phyloP scores from a whole-genome alignment of 345 rosid genomes.

The Salix suchowensis region DNA sequence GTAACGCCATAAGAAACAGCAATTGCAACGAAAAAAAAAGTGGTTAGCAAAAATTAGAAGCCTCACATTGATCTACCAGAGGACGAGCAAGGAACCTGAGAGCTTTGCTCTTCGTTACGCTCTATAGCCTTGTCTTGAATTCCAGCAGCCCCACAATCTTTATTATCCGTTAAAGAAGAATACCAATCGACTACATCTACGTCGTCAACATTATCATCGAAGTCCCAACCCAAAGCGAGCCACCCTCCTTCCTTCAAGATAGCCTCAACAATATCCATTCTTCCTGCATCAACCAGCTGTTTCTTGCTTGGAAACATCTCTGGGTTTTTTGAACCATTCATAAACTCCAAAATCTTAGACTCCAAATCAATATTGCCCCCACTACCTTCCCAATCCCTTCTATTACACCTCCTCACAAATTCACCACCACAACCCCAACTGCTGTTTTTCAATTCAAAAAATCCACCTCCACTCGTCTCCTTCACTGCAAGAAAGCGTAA shows the following conservation, averaged over 20 bases:
- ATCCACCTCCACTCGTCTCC: constrained; percentile 31
- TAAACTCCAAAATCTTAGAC: constrained; percentile 76
- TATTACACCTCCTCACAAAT: constrained; percentile 42
- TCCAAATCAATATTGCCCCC: constrained; percentile 56
- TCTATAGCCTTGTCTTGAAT: constrained; percentile 18
- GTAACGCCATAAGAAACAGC: background rate
- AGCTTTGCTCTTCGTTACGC: constrained; percentile 10
- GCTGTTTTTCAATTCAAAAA: constrained; percentile 30
- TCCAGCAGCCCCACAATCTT: constrained; percentile 14
- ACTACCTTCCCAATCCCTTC: constrained; percentile 32
- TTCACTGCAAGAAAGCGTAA: constrained; percentile 11
- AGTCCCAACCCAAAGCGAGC: constrained; percentile 88
- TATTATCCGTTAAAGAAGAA: constrained; percentile 13
- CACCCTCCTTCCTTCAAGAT: constrained; percentile 68
- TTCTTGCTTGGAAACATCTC: constrained; percentile 64
- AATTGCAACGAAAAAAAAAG: background rate
- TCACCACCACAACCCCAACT: constrained; percentile 30
- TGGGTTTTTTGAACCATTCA: constrained; percentile 59
- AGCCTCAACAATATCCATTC: constrained; percentile 71
- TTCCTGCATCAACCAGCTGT: constrained; percentile 54
- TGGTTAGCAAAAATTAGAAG: constrained; percentile 22
- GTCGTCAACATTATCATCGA: constrained; percentile 35
- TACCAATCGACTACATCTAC: constrained; percentile 12
- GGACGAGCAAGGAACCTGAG: constrained; percentile 35
- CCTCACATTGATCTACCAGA: constrained; percentile 61